phyloP scores from a whole-genome alignment of 805 yeast genomes.

The Spathaspora gorwiae region DNA sequence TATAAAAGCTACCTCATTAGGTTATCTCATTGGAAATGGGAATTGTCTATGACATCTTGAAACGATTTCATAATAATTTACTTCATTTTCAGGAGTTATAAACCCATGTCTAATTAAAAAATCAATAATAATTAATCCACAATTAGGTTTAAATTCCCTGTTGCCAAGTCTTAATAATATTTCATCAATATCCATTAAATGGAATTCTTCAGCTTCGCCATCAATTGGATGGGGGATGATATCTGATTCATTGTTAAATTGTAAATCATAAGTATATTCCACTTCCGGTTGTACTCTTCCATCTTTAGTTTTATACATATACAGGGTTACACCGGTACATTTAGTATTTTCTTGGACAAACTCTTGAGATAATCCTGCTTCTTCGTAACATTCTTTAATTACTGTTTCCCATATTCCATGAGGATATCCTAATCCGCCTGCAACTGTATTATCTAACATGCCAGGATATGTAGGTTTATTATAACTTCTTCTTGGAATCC shows the following conservation, averaged over 20 bases:
- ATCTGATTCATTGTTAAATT: slow-evolving; percentile 39
- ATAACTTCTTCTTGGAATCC: slow-evolving; percentile 82
- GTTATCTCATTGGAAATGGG: slow-evolving; percentile 52
- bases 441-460: slow-evolving; percentile 88
- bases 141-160: slow-evolving; percentile 83
- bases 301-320: slow-evolving; percentile 46
- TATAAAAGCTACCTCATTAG: not conserved
- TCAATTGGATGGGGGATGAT: slow-evolving; percentile 44
- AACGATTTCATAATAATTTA: slow-evolving; percentile 57
- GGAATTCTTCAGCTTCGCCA: slow-evolving; percentile 68
- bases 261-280: slow-evolving; percentile 73
- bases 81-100: slow-evolving; percentile 62
- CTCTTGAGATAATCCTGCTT: slow-evolving; percentile 67
- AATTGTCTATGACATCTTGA: slow-evolving; percentile 60
- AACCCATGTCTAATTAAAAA: slow-evolving; percentile 83
- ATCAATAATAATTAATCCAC: slow-evolving; percentile 75
- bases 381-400: slow-evolving; percentile 83
- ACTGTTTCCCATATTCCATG: slow-evolving; percentile 70
- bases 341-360: slow-evolving; percentile 44
- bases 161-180: slow-evolving; percentile 44
- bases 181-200: slow-evolving; percentile 56
- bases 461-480: slow-evolving; percentile 87
- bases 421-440: slow-evolving; percentile 91
- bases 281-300: slow-evolving; percentile 86
- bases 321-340: slow-evolving; percentile 65